phyloP scores from a whole-genome alignment of 805 yeast genomes.

The Schizosaccharomyces japonicus region DNA sequence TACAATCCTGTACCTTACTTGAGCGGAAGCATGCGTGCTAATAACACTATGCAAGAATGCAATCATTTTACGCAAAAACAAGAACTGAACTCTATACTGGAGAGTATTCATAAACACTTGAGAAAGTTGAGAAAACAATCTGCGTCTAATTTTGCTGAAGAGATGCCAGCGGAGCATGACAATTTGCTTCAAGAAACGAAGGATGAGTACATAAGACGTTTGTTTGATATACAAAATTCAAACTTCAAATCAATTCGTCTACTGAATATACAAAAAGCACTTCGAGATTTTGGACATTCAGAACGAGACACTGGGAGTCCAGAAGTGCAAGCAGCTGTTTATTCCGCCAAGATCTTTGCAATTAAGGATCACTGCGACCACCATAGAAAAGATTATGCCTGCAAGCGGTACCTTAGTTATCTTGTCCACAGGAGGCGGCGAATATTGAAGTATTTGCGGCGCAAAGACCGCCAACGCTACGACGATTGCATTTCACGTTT shows the following conservation, averaged over 20 bases:
- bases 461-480: not conserved
- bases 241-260: not conserved
- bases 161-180: too few species aligned
- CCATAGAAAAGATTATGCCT: not conserved
- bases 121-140: too few species aligned
- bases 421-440: not conserved
- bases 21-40: too few species aligned
- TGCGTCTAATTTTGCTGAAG: too few species aligned
- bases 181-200: too few species aligned
- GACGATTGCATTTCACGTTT: not conserved
- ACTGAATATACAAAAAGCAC: not conserved
- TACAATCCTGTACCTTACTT: too few species aligned
- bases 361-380: not conserved
- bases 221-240: not conserved
- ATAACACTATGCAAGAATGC: too few species aligned
- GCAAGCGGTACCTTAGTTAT: not conserved
- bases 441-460: not conserved
- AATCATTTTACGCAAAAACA: too few species aligned
- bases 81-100: too few species aligned
- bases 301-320: constrained; percentile 5
- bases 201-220: not conserved
- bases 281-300: not conserved
- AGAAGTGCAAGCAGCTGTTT: constrained; percentile 3
- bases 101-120: too few species aligned
- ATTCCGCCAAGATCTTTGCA: not conserved